phyloP scores from a whole-genome alignment of 345 rosid species.

The Salix caprea region DNA sequence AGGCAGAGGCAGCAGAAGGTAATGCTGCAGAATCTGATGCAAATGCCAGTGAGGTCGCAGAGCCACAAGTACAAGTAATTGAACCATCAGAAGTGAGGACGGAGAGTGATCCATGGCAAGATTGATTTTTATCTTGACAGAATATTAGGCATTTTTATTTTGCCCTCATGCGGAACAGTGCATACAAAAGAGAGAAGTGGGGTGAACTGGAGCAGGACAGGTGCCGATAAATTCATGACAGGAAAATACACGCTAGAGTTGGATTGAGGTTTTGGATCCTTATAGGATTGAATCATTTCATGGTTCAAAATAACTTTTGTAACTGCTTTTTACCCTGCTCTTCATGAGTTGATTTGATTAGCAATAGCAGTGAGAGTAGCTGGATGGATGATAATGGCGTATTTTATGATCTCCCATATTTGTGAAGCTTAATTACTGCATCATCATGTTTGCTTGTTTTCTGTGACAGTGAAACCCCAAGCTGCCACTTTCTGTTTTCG shows the following conservation, averaged over 20 bases:
- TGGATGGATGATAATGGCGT: too few species aligned
- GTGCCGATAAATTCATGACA: not conserved
- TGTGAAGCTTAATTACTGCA: too few species aligned
- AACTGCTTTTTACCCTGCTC: not conserved
- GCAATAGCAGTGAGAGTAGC: not conserved
- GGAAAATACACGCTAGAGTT: not conserved
- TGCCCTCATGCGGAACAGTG: not conserved
- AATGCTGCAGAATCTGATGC: slow-evolving; percentile 26
- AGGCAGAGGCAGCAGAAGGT: slow-evolving; percentile 20
- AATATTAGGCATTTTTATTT: not conserved
- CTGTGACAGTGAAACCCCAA: too few species aligned
- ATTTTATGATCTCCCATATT: too few species aligned
- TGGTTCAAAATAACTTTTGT: not conserved
- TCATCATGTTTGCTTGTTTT: too few species aligned
- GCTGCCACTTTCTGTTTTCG: too few species aligned
- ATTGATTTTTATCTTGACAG: slow-evolving; percentile 10
- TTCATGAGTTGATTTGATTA: not conserved
- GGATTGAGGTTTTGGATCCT: not conserved
- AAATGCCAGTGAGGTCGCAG: slow-evolving; percentile 20
- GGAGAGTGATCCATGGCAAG: slow-evolving; percentile 90
- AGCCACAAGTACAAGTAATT: slow-evolving; percentile 67
- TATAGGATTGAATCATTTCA: not conserved
- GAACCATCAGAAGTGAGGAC: slow-evolving; percentile 92
- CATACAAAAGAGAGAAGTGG: not conserved
- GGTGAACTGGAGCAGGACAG: not conserved